A percentile compares a stretch with the other conserved stretches of the same genome.
Evolutionary conservation across 768 basidiomycete species (phyloP).

Genomic region (Mycena leptocephala): DNA sequence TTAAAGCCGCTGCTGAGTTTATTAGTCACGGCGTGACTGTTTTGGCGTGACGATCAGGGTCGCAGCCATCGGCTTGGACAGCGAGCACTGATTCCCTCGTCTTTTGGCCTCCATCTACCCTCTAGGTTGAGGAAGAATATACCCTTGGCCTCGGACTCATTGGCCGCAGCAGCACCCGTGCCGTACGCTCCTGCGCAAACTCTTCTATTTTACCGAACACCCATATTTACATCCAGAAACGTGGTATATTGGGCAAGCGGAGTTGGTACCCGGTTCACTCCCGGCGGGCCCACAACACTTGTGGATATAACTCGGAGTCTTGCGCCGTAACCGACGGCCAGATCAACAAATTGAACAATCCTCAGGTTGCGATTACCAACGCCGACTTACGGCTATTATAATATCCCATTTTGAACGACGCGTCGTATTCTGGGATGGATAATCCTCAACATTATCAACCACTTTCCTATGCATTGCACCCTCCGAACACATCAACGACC

Average conservation of each 20-base stretch:
- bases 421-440: slow-evolving; percentile 58
- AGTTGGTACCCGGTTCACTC: slow-evolving; percentile 12
- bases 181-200: slow-evolving; percentile 11
- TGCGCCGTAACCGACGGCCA: slow-evolving; percentile 22
- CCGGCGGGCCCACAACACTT: background rate
- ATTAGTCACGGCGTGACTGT: background rate
- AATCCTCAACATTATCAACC: slow-evolving; percentile 89
- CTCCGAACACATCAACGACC: slow-evolving; percentile 58
- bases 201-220: slow-evolving; percentile 12
- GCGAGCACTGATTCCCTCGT: slow-evolving; percentile 40
- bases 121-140: background rate
- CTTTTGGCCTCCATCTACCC: slow-evolving; percentile 8
- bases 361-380: slow-evolving; percentile 17
- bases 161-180: background rate
- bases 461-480: slow-evolving; percentile 84
- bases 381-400: slow-evolving; percentile 18
- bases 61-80: slow-evolving; percentile 44
- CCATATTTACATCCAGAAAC: slow-evolving; percentile 32
- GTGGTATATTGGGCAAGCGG: slow-evolving; percentile 15
- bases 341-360: background rate
- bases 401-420: slow-evolving; percentile 5
- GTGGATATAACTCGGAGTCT: slow-evolving; percentile 23
- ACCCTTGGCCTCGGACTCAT: background rate
- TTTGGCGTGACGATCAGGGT: slow-evolving; percentile 31
- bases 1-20: no score